A percentile compares a stretch with the other conserved stretches of the same genome.
phyloP scores from a whole-genome alignment of 2,329 filamentous ascomycete species.

The Diplodia scrobiculata region DNA sequence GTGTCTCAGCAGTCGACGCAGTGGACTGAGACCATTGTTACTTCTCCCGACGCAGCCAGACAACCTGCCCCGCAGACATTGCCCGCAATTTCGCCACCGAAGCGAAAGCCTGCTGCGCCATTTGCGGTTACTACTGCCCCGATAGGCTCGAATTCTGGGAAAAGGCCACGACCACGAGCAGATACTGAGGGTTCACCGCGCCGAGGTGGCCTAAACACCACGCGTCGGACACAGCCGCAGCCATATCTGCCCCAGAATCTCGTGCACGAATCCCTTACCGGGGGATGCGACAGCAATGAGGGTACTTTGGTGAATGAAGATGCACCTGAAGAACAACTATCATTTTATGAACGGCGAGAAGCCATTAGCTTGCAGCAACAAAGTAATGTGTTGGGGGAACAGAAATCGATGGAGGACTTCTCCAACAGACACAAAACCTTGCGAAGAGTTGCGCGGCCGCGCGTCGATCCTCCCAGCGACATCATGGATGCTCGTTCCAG shows the following conservation, averaged over 20 bases:
- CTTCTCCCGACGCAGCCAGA: not conserved
- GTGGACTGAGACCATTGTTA: slow-evolving; percentile 15
- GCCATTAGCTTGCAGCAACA: slow-evolving; percentile 3
- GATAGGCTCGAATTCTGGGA: not conserved
- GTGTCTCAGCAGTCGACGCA: slow-evolving; percentile 19
- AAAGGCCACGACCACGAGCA: not conserved
- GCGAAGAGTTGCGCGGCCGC: not conserved
- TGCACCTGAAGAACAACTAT: not conserved
- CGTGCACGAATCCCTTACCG: not conserved
- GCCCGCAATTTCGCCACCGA: slow-evolving; percentile 10
- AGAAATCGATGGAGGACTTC: not conserved
- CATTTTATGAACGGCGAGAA: slow-evolving; percentile 12
- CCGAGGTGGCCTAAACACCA: not conserved
- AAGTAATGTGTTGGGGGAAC: not conserved
- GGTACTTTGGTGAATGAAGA: not conserved
- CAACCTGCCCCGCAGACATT: not conserved
- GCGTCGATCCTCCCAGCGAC: not conserved
- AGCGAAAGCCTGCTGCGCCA: not conserved
- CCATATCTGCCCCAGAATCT: not conserved
- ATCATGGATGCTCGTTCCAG: not conserved
- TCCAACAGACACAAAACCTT: not conserved
- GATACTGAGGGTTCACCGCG: not conserved
- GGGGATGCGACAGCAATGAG: not conserved
- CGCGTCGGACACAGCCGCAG: not conserved
- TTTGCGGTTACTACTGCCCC: not conserved